phyloP scores from a whole-genome alignment of 2,329 filamentous ascomycete species.

The Aspergillus fumigatus region DNA sequence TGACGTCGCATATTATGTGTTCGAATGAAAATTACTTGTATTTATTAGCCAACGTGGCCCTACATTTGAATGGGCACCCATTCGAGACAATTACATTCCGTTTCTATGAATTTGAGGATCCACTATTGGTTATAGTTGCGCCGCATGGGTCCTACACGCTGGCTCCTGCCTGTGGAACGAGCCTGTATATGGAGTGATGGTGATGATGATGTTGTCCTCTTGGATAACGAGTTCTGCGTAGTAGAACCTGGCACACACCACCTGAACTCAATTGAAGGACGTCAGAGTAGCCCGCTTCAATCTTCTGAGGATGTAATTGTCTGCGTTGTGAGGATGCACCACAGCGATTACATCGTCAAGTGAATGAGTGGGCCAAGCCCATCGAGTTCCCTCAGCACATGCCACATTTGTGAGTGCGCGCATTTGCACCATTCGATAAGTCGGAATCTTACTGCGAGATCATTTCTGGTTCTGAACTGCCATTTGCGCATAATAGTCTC shows the following conservation, averaged over 20 bases:
- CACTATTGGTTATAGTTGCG: background rate
- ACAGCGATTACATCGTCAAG: background rate
- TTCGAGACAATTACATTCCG: constrained; percentile 9
- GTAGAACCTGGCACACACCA: background rate
- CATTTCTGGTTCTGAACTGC: background rate
- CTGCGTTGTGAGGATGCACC: background rate
- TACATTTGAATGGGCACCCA: constrained; percentile 6
- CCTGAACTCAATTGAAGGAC: background rate
- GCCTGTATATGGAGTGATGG: background rate
- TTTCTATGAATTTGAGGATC: background rate
- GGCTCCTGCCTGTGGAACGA: background rate
- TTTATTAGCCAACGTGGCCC: constrained; percentile 21
- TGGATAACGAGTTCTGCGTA: background rate
- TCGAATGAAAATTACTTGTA: constrained; percentile 17
- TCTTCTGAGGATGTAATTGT: background rate
- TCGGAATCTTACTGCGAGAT: background rate
- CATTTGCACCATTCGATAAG: background rate
- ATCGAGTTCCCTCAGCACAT: background rate
- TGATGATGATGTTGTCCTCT: background rate
- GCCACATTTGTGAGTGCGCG: background rate
- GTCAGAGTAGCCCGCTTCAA: background rate
- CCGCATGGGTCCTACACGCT: background rate
- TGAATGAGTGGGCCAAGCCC: background rate
- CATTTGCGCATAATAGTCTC: background rate
- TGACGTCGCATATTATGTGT: background rate